These are phyloP conservation scores for Elaeis guineensis DNA, from an alignment of 176 grass and related monocot genomes.

Conservation along the genomic window DNA sequence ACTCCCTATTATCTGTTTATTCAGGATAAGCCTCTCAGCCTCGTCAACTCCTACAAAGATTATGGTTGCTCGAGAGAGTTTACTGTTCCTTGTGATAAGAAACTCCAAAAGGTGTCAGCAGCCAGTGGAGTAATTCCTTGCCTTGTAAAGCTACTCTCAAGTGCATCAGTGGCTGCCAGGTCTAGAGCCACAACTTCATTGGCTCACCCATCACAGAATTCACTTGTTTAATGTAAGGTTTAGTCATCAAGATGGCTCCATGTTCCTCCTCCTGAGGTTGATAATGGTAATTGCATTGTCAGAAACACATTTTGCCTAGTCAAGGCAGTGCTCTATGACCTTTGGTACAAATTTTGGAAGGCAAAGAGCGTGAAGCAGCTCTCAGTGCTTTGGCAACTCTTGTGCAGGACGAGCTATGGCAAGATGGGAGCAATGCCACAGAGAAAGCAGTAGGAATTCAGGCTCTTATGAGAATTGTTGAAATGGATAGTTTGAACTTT, in stretches of 20 bases:
- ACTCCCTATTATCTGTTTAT: slow-evolving; percentile 49
- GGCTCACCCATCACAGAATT: slow-evolving; percentile 60
- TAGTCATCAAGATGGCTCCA: slow-evolving; percentile 51
- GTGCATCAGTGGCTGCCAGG: slow-evolving; percentile 58
- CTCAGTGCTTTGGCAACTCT: slow-evolving; percentile 57
- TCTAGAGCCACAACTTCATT: slow-evolving; percentile 63
- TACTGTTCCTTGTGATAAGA: slow-evolving; percentile 67
- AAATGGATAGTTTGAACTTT: slow-evolving; percentile 36
- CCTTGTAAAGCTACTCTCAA: slow-evolving; percentile 56
- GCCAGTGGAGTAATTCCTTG: slow-evolving; percentile 47
- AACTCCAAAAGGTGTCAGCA: slow-evolving; percentile 55
- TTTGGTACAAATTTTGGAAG: slow-evolving; percentile 51
- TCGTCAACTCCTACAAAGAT: slow-evolving; percentile 20
- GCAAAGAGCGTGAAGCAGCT: slow-evolving; percentile 38
- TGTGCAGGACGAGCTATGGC: slow-evolving; percentile 66
- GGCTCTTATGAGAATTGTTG: slow-evolving; percentile 49
- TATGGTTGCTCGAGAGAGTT: slow-evolving; percentile 60
- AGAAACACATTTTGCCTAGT: slow-evolving; percentile 77
- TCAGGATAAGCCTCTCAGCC: slow-evolving; percentile 26
- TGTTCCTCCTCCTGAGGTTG: slow-evolving; percentile 49
- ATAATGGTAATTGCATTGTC: slow-evolving; percentile 43
- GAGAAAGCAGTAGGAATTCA: slow-evolving; percentile 57
- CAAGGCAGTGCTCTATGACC: slow-evolving; percentile 49
- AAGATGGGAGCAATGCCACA: slow-evolving; percentile 47
- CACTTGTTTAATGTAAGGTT: slow-evolving; percentile 25